phyloP scores from a whole-genome alignment of 345 rosid species.

The Boechera stricta region DNA sequence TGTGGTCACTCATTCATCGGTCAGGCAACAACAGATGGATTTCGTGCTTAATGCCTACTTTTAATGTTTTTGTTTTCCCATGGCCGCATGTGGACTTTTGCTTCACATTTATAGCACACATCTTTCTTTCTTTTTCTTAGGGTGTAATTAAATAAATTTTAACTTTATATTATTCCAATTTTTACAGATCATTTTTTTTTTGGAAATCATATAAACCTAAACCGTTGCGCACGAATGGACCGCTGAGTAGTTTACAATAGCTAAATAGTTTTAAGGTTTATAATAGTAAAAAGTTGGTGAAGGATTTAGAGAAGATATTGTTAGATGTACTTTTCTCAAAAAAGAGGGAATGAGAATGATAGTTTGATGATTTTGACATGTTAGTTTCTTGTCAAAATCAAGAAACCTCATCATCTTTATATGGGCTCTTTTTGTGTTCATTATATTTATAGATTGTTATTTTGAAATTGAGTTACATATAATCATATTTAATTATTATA shows the following conservation, averaged over 20 bases:
- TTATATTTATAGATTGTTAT: constrained; percentile 45
- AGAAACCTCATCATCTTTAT: constrained; percentile 44
- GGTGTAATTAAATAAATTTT: background rate
- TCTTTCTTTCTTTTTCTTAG: background rate
- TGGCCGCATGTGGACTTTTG: constrained; percentile 56
- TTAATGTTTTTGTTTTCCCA: constrained; percentile 38
- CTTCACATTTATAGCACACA: constrained; percentile 45
- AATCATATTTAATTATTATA: background rate
- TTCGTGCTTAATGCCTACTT: constrained; percentile 43
- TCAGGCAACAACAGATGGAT: constrained; percentile 40
- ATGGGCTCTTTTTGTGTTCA: background rate
- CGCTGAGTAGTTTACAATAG: constrained; percentile 5
- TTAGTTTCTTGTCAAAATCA: constrained; percentile 83
- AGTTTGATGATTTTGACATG: constrained; percentile 43
- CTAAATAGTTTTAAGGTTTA: constrained; percentile 16
- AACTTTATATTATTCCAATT: background rate
- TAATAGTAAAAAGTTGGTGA: constrained; percentile 39
- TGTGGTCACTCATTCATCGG: constrained; percentile 28
- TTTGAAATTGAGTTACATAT: constrained; percentile 40
- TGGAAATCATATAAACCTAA: background rate
- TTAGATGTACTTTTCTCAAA: constrained; percentile 30
- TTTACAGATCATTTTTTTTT: constrained; percentile 5
- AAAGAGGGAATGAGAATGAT: constrained; percentile 38
- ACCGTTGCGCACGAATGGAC: constrained; percentile 18
- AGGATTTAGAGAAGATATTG: constrained; percentile 10